Base-by-base conservation (phyloP, 2,329 filamentous ascomycete species). In the Colletotrichum phormii region DNA sequence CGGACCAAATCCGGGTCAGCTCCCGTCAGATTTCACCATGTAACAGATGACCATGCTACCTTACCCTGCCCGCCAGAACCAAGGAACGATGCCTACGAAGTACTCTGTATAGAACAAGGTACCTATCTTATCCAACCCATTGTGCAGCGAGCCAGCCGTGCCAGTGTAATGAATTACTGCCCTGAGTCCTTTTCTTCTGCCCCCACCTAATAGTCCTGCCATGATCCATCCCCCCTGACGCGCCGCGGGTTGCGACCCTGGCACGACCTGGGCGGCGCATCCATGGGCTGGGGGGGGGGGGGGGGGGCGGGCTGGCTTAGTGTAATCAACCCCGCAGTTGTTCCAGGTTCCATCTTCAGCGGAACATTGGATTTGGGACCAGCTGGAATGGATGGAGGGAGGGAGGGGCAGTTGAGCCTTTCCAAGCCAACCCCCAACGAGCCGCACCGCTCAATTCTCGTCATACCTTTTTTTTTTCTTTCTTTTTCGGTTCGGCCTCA, bases 331-430 rank as follows among this genome's bases (percentile, higher is more conserved):
- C 71, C 71, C 67, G 71, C 71, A 73, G 71, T 64, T 37, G 61
- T 55, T 49, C 55, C 31, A 46, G n/a, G 65, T 29, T 58, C 71
- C 67, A 71, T 73, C 71, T 72, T 72, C 71, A 73, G 67, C 71
- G 71, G 59, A 54, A 73, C 71, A 72, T 62, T 64, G 33, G 15
- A 24, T 49, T 49, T 72, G 64, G n/a, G 22, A 15, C 58, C 54
- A 24, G 35, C 69, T 69, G 67, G 67, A 71, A 71, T 71, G 60
- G 60, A n/a, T 18, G 42, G 42, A 46, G 15, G 42, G 18, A 18
- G 13, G 37, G 42, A 33, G 68, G 49, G 62, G 51, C 31, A 22
- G 13, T 29, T 18, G 33, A 11, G 22, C 18, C n/a, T 24, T 26
- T 46, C 33, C 51, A 64, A 29, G 46, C 42, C 60, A 35, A 55